phyloP scores from a whole-genome alignment of 768 basidiomycete genomes.

The Pleurotus sapidus region DNA sequence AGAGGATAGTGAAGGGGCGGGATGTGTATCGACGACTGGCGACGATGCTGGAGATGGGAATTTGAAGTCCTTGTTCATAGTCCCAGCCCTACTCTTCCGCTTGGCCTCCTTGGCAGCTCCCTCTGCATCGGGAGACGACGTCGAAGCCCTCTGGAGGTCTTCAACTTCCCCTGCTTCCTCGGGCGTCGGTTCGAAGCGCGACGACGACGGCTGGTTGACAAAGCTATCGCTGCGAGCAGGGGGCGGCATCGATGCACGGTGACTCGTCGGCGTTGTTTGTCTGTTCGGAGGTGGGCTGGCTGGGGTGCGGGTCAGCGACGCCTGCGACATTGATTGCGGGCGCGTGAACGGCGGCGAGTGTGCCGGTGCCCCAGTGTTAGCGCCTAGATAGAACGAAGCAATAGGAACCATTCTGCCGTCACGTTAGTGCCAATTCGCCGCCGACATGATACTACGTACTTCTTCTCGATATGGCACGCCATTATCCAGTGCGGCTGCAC shows the following conservation, averaged over 20 bases:
- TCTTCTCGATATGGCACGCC: conserved; percentile 82
- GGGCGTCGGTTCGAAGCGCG: conserved; percentile 46
- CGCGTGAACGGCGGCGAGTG: conserved; percentile 42
- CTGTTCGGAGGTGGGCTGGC: conserved; percentile 30
- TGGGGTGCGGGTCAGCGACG: conserved; percentile 44
- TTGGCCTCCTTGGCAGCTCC: too few species aligned
- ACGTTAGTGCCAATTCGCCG: not conserved
- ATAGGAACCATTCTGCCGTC: conserved; percentile 82
- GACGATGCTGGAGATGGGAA: conserved; percentile 50
- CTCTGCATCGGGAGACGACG: conserved; percentile 19
- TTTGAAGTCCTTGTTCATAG: conserved; percentile 76
- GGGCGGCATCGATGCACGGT: conserved; percentile 69
- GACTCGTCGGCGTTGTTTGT: conserved; percentile 32
- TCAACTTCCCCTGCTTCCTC: conserved; percentile 38
- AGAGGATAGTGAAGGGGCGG: too few species aligned
- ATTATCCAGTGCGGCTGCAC: conserved; percentile 95
- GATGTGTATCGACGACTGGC: conserved; percentile 20
- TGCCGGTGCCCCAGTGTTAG: conserved; percentile 45
- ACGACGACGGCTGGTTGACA: conserved; percentile 35
- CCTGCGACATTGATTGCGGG: conserved; percentile 78
- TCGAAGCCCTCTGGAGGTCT: conserved; percentile 16
- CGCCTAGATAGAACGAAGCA: conserved; percentile 76
- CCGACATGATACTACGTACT: conserved; percentile 42
- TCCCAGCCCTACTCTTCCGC: conserved; percentile 58
- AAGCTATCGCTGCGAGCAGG: conserved; percentile 44